Conservation (phyloP, 441 rosid species). For the Metrosideros polymorpha region DNA sequence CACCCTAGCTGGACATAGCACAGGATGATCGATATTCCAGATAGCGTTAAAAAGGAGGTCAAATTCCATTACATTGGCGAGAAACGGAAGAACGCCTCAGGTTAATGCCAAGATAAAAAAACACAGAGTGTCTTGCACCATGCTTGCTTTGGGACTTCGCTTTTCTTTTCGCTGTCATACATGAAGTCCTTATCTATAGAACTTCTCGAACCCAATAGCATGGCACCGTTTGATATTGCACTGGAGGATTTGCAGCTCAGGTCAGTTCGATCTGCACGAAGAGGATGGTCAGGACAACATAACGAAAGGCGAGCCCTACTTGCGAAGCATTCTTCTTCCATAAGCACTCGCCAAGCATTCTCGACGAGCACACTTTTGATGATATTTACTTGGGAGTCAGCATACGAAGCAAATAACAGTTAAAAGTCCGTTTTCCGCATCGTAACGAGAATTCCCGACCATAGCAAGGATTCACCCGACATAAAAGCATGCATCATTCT, state of each 20-base stretch:
- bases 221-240: not conserved
- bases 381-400: not conserved
- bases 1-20: slow-evolving; percentile 8
- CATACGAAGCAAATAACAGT: not conserved
- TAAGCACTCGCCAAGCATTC: not conserved
- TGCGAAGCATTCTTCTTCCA: not conserved
- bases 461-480: not conserved
- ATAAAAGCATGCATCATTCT: not conserved
- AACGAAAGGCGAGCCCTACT: not conserved
- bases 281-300: not conserved
- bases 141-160: slow-evolving; percentile 6
- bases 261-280: not conserved
- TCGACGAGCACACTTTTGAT: not conserved
- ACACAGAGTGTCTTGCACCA: slow-evolving; percentile 9
- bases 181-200: slow-evolving; percentile 3
- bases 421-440: not conserved
- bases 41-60: slow-evolving; percentile 2
- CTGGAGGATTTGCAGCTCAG: not conserved
- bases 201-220: slow-evolving; percentile 11
- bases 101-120: not conserved
- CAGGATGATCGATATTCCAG: slow-evolving; percentile 2
- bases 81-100: slow-evolving; percentile 9
- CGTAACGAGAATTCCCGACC: not conserved
- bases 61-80: slow-evolving; percentile 6
- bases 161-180: not conserved